A percentile compares a stretch with the other conserved stretches of the same genome.
phyloP scores from a whole-genome alignment of 2,329 filamentous ascomycete species.

The Colletotrichum caudatum region DNA sequence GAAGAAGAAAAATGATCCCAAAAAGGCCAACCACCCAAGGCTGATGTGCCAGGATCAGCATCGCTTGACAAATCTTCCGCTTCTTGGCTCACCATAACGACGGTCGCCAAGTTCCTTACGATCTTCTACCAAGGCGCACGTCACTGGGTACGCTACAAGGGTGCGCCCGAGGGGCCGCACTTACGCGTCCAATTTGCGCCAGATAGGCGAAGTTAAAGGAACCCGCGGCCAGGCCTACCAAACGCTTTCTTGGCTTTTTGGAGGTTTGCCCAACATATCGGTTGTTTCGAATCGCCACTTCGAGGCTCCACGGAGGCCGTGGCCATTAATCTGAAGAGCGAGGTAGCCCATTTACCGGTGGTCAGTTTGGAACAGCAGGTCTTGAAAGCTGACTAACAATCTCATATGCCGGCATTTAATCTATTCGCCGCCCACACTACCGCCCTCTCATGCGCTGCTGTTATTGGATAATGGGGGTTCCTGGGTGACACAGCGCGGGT shows the following conservation, averaged over 20 bases:
- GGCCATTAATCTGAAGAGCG: constrained; percentile 28
- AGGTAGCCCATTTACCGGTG: constrained; percentile 17
- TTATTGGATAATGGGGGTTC: not conserved
- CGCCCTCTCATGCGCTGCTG: constrained; percentile 13
- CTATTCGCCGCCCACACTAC: constrained; percentile 6
- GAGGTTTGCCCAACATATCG: not conserved
- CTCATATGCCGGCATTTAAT: constrained; percentile 20
- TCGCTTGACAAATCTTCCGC: constrained; percentile 33
- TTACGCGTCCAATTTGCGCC: not conserved
- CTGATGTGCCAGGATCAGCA: constrained; percentile 30
- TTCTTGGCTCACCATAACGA: constrained; percentile 14
- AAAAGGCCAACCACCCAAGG: not conserved
- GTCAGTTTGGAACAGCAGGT: not conserved
- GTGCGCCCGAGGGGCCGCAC: not conserved
- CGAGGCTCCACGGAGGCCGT: not conserved
- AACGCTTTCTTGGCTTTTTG: constrained; percentile 13
- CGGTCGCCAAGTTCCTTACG: constrained; percentile 36
- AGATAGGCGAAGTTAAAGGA: constrained; percentile 27
- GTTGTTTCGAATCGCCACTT: constrained; percentile 3
- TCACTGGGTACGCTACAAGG: constrained; percentile 12
- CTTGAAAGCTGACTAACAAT: not conserved
- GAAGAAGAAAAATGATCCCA: too few relatives aligned
- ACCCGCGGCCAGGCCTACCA: not conserved
- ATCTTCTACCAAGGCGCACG: constrained; percentile 33
- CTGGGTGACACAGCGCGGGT: not conserved